Base-by-base conservation (phyloP, 805 yeast genomes). In the Yamadazyma akitaensis region DNA sequence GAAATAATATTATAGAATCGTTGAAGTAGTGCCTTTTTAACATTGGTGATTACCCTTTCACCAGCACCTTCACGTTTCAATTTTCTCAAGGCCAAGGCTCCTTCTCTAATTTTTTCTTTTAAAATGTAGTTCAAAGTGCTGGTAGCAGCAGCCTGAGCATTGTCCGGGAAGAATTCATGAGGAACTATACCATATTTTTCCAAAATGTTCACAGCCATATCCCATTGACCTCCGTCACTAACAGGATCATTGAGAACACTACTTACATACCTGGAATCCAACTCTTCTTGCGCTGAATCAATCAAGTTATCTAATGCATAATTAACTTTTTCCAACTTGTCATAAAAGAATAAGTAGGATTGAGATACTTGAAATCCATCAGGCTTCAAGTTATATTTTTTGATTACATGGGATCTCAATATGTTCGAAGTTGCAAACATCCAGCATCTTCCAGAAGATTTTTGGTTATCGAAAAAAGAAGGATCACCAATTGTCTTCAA, bases 161-260 rank as follows among this genome's bases (percentile, higher is more conserved):
- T 73, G 62, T 88, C 96, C 10, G 92, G 91, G 67, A 77, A 89
- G 14, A 80, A 63, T 53, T 77, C 79, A 58, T 83, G 73, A 33
- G 96, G 96, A 44, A 88, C 86, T 44, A 85, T 60, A 25, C 96
- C 96, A 57, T 88, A 89, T 65, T 88, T 89, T 51, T 81, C 80
- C 42, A 88, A 77, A 47, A 89, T 62, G 64, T 88, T 86, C 41
- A 83, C 73, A 61, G 87, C 79, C 94, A 88, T 85, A 53, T 85
- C 83, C 75, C 85, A 88, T 65, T 88, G 96, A 44, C 96, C 96
- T 55, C 96, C 96, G 60, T 89, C 96, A 48, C 76, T 63, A 38
- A 82, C 80, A 19, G 96, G 95, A 45, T 79, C 83, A 4, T 68
- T 55, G 45, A 88, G 69, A 40, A 88, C 65, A 54, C 76, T 79